A percentile compares a stretch with the other conserved stretches of the same genome.
phyloP scores from a whole-genome alignment of 768 basidiomycete species.

The Chlorophyllum brunneum region DNA sequence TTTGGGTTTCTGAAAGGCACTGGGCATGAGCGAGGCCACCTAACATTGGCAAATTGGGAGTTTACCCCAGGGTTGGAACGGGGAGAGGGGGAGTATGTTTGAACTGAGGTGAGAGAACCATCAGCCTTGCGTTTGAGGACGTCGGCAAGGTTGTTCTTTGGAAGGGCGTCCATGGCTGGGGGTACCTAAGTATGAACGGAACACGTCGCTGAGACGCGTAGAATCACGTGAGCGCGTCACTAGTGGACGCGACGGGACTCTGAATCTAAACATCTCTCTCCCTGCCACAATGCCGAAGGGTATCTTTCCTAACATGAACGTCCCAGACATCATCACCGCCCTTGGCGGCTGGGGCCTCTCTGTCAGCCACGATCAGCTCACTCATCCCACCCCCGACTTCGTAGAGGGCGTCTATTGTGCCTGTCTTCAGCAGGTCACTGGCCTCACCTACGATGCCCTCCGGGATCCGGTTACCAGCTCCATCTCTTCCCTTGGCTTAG shows the following conservation, averaged over 20 bases:
- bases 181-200: neutral
- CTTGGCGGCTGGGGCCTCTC: conserved; percentile 68
- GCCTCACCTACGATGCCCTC: conserved; percentile 54
- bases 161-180: conserved; percentile 9
- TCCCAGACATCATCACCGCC: conserved; percentile 58
- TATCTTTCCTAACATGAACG: conserved; percentile 63
- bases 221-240: conserved; percentile 5
- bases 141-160: conserved; percentile 39
- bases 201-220: conserved; percentile 14
- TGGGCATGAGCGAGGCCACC: neutral
- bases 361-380: conserved; percentile 64
- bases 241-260: conserved; percentile 1
- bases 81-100: conserved; percentile 1
- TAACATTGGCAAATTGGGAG: neutral
- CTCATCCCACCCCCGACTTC: conserved; percentile 65
- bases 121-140: conserved; percentile 25
- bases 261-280: neutral
- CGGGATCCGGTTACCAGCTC: conserved; percentile 55
- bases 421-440: conserved; percentile 70
- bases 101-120: neutral
- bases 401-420: conserved; percentile 66
- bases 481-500: conserved; percentile 44
- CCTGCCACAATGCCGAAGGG: conserved; percentile 37
- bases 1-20: conserved; percentile 26
- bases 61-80: neutral